These are phyloP conservation scores for Umbelopsis sp. DNA, from an alignment of 192 early-diverging fungal species.

Conservation along the genomic window DNA sequence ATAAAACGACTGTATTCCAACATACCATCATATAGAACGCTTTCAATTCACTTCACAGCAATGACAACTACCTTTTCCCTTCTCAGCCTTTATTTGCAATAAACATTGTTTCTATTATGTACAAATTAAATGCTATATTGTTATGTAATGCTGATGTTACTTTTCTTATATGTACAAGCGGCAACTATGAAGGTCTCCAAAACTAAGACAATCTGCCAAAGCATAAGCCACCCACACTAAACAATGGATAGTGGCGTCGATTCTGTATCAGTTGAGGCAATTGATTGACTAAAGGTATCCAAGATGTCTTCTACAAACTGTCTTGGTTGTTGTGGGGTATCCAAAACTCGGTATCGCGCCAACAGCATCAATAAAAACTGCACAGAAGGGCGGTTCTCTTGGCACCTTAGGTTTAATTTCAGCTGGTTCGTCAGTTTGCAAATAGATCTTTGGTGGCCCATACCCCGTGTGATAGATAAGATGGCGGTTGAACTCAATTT, in stretches of 20 bases:
- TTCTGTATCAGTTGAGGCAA: background rate
- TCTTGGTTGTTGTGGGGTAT: background rate
- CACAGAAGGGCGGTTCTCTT: background rate
- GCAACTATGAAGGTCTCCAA: background rate
- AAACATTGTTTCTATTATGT: too few species aligned
- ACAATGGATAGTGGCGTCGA: constrained; percentile 16
- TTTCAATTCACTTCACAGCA: too few species aligned
- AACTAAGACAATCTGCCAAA: background rate
- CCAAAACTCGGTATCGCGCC: background rate
- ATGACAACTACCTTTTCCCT: too few species aligned
- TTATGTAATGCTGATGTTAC: too few species aligned
- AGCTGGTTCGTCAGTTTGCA: background rate
- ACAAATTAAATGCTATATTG: too few species aligned
- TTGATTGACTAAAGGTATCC: background rate
- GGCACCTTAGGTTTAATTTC: background rate
- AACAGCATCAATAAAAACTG: background rate
- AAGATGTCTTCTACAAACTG: constrained; percentile 8
- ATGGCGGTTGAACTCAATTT: constrained; percentile 13
- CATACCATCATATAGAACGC: too few species aligned
- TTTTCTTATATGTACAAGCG: too few species aligned
- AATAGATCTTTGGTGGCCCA: background rate
- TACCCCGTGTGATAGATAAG: constrained; percentile 5
- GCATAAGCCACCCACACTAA: background rate
- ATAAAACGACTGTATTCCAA: too few species aligned
- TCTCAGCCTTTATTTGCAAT: too few species aligned